Percentiles rank a stretch among this genome's conserved stretches.
phyloP scores from a whole-genome alignment of 768 basidiomycete species.

The Boletellus emodensis region DNA sequence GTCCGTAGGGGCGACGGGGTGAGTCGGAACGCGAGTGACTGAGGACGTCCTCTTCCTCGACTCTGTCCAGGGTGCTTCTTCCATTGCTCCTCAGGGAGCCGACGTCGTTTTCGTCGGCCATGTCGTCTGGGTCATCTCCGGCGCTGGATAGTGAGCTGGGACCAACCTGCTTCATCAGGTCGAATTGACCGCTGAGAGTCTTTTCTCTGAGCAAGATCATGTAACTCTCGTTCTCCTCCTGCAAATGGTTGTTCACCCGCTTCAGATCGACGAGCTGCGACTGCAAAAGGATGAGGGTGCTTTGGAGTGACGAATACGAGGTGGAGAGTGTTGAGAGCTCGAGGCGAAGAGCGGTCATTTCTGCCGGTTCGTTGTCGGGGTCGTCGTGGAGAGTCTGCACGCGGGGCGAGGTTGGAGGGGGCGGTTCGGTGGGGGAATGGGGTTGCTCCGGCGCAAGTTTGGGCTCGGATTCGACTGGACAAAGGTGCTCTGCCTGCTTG shows the following conservation, averaged over 20 bases:
- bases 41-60: slow-evolving; percentile 53
- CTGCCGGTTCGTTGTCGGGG: slow-evolving; percentile 73
- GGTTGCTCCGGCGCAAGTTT: slow-evolving; percentile 39
- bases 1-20: slow-evolving; percentile 38
- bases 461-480: slow-evolving; percentile 35
- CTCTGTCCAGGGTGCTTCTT: slow-evolving; percentile 57
- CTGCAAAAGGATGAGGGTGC: slow-evolving; percentile 79
- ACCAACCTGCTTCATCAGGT: slow-evolving; percentile 66
- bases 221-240: slow-evolving; percentile 97
- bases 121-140: slow-evolving; percentile 30
- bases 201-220: slow-evolving; percentile 90
- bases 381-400: slow-evolving; percentile 51
- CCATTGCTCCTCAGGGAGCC: slow-evolving; percentile 55
- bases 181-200: slow-evolving; percentile 86
- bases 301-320: slow-evolving; percentile 79
- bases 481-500: slow-evolving; percentile 44
- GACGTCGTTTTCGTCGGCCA: slow-evolving; percentile 42
- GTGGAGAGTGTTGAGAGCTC: slow-evolving; percentile 86
- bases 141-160: slow-evolving; percentile 39
- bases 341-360: slow-evolving; percentile 78
- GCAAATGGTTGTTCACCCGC: slow-evolving; percentile 79
- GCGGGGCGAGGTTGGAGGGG: slow-evolving; percentile 19
- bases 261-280: slow-evolving; percentile 84
- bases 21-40: slow-evolving; percentile 37
- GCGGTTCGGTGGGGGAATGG: slow-evolving; percentile 24